Evolutionary conservation across 306 rosid genomes (phyloP), one percentile per base, ranked within the genome.

Genomic region (Sicyos baderoa): DNA sequence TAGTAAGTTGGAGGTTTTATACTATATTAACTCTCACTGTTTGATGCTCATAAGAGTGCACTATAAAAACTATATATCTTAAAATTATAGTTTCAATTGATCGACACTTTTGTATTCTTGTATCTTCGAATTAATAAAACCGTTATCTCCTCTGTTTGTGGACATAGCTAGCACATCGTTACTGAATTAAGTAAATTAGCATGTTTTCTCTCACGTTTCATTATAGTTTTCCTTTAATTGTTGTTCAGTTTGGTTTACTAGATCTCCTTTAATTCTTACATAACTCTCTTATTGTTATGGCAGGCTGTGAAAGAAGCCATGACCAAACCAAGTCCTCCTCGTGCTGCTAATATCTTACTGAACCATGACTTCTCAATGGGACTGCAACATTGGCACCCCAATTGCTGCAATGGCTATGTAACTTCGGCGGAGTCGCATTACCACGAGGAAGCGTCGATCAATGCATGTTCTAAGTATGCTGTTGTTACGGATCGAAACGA

Each of bases 341-440:
- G 29, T 54, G 77, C 81, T 73, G 58, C 80, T 62, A 94, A 94
- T 80, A 76, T 94, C 76, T 44, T 90, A 72, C 71, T 70, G 70
- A 94, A 94, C 75, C 91, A 87, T 59, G 92, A 94, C 79, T 94
- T 94, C 85, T 81, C 92, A 59, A 76, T 71, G 50, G 96, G 90
- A 79, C 66, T 94, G 82, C 84, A 82, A 44, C 80, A 82, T 60
- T 94, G 97, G 99, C 89, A 76, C 73, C 80, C 85, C 72, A 90
- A 88, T 65, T 51, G 77, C 79, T 94, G 99, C 75, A 71, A 78
- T 37, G 44, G 44, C 9, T 37, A 37, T 40, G 88, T 90, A 16
- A 79, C 78, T 82, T 81, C 90, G 19, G 77, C 81, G 5, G 67
- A 77, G 61, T 69, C 85, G 21, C 82, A 76, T 45, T 27, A 75